A percentile compares a stretch with the other conserved stretches of the same genome.
Conservation (phyloP, 2,329 filamentous ascomycete genomes). For the Cryphonectria naterciae region DNA sequence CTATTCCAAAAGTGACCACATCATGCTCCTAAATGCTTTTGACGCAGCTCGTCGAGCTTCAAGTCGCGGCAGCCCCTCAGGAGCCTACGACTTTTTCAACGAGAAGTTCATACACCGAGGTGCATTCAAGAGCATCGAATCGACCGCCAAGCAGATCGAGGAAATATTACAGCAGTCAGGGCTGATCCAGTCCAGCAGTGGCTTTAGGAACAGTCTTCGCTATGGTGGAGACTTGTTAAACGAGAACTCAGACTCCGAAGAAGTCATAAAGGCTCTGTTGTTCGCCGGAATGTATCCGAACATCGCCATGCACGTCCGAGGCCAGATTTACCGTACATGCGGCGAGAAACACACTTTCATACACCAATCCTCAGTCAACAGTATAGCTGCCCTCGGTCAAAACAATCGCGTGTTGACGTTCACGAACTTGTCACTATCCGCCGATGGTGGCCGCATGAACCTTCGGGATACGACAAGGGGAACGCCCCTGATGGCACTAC, state of each 20-base stretch:
- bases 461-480: conserved; percentile 11
- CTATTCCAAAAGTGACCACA: background rate
- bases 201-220: background rate
- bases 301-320: conserved; percentile 37
- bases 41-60: background rate
- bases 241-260: conserved; percentile 45
- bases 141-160: conserved; percentile 43
- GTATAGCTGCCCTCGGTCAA: too few species aligned
- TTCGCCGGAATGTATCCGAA: conserved; percentile 50
- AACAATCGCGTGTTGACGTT: background rate
- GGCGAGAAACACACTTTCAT: conserved; percentile 3
- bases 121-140: conserved; percentile 41
- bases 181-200: conserved; percentile 35
- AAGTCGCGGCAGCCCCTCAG: background rate
- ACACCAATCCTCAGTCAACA: conserved; percentile 18
- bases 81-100: background rate
- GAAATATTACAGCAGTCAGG: conserved; percentile 41
- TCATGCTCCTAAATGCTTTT: background rate
- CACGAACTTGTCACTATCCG: conserved; percentile 11
- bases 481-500: conserved; percentile 9
- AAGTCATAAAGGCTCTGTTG: conserved; percentile 51
- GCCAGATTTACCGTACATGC: background rate
- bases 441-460: background rate
- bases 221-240: conserved; percentile 45
- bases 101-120: conserved; percentile 32